Conservation (phyloP, 2,329 filamentous ascomycete genomes). For the Nannizziopsis arthrosporioides region DNA sequence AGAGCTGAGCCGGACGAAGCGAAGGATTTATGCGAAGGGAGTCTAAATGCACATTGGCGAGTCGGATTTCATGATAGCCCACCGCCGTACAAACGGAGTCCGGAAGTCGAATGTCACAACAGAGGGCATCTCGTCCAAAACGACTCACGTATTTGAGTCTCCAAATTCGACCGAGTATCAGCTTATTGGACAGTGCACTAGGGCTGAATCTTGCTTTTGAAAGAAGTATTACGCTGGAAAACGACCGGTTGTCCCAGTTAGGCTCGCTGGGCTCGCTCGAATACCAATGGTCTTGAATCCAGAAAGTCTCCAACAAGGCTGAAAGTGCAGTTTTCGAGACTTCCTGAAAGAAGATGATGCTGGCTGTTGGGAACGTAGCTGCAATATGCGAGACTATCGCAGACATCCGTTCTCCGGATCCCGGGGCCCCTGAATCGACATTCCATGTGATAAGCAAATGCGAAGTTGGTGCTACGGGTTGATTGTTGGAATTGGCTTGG, state of each 20-base stretch:
- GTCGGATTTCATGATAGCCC: constrained; percentile 12
- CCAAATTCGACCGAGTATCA: constrained; percentile 23
- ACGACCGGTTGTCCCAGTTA: constrained; percentile 18
- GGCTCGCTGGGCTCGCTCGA: constrained; percentile 22
- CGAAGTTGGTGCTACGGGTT: constrained; percentile 14
- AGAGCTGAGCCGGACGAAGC: constrained; percentile 24
- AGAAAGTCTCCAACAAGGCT: constrained; percentile 18
- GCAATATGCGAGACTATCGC: constrained; percentile 22
- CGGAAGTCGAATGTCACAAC: constrained; percentile 25
- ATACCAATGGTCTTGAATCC: constrained; percentile 23
- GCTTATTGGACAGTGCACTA: not conserved
- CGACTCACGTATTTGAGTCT: constrained; percentile 24
- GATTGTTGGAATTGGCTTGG: not conserved
- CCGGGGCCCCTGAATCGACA: constrained; percentile 19
- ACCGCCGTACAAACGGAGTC: not conserved
- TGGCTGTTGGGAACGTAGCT: constrained; percentile 12
- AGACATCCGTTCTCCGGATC: constrained; percentile 16
- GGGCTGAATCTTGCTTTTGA: constrained; percentile 6
- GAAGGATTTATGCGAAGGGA: constrained; percentile 23
- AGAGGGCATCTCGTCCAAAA: constrained; percentile 28
- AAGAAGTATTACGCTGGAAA: constrained; percentile 22
- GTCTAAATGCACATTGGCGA: constrained; percentile 35
- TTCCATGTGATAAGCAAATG: constrained; percentile 26
- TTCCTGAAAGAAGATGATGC: constrained; percentile 31
- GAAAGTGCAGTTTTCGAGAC: constrained; percentile 20